Evolutionary conservation across 495 filamentous ascomycete species (phyloP).

Genomic region (Podospora pseudoanserina): DNA sequence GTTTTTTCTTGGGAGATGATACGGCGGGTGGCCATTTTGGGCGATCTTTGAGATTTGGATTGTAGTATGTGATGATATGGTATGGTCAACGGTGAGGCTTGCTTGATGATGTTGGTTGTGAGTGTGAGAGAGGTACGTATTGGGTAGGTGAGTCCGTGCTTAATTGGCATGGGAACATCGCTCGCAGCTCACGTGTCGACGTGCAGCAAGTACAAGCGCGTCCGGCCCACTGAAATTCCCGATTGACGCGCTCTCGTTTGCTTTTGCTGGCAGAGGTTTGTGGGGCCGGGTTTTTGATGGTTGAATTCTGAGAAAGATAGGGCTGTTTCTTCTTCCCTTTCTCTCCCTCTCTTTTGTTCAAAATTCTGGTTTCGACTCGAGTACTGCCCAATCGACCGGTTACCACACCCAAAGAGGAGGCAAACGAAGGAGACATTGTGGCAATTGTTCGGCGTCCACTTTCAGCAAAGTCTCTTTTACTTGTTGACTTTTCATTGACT

Average conservation of each 20-base stretch:
- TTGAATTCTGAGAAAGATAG: neutral
- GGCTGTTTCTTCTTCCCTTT: neutral
- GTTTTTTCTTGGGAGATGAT: constrained; percentile 53
- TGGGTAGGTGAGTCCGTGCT: neutral
- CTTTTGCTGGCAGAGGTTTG: constrained; percentile 1
- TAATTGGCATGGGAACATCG: neutral
- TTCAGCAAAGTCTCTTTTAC: neutral
- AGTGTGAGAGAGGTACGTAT: no score
- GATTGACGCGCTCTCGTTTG: constrained; percentile 18
- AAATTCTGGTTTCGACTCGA: neutral
- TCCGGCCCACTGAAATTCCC: constrained; percentile 19
- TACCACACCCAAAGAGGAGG: neutral
- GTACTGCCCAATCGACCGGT: neutral
- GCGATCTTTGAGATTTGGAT: constrained; percentile 25
- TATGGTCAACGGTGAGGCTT: neutral
- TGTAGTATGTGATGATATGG: neutral
- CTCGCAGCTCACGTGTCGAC: constrained; percentile 23
- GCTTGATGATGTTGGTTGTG: neutral
- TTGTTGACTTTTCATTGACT: neutral
- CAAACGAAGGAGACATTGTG: neutral
- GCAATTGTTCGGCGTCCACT: neutral
- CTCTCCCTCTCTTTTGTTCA: neutral
- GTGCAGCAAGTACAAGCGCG: constrained; percentile 18
- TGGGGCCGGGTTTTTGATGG: neutral
- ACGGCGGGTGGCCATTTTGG: constrained; percentile 57